A percentile compares a stretch with the other conserved stretches of the same genome.
Conservation (phyloP, 768 basidiomycete genomes). For the Kwoniella bestiolae region DNA sequence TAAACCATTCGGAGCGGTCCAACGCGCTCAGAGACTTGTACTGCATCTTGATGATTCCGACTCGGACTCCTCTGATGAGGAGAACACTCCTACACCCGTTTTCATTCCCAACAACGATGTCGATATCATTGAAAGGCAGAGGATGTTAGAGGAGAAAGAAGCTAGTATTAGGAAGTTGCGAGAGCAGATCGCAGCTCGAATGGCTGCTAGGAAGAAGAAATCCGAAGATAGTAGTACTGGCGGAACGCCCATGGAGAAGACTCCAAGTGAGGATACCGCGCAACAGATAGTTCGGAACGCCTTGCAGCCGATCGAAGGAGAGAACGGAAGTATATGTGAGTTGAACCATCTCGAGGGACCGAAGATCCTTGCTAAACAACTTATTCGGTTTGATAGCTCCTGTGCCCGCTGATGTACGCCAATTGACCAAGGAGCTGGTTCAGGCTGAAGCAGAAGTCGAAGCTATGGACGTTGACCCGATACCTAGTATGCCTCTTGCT, state of each 20-base stretch:
- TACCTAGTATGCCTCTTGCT: neutral
- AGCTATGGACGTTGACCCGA: slow-evolving; percentile 19
- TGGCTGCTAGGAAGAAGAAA: slow-evolving; percentile 30
- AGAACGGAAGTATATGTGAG: slow-evolving; percentile 10
- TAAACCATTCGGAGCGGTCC: slow-evolving; percentile 28
- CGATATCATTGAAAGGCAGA: slow-evolving; percentile 20
- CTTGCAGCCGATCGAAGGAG: neutral
- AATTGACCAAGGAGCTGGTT: slow-evolving; percentile 20
- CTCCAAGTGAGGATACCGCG: neutral
- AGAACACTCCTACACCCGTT: slow-evolving; percentile 4
- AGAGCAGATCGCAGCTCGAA: slow-evolving; percentile 40
- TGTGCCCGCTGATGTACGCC: slow-evolving; percentile 14
- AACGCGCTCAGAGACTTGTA: slow-evolving; percentile 32
- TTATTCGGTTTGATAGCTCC: slow-evolving; percentile 14
- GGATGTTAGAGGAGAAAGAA: slow-evolving; percentile 45
- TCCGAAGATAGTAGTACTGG: neutral
- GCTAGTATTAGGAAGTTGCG: slow-evolving; percentile 37
- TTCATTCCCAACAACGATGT: neutral
- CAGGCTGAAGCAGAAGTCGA: slow-evolving; percentile 22
- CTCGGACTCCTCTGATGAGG: slow-evolving; percentile 26
- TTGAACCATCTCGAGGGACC: neutral
- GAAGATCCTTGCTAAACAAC: no score
- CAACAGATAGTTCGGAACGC: neutral
- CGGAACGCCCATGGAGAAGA: slow-evolving; percentile 3
- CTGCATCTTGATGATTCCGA: slow-evolving; percentile 41